Evolutionary conservation across 2,329 filamentous ascomycete species (phyloP).

Genomic region (Dactylellina leptospora): DNA sequence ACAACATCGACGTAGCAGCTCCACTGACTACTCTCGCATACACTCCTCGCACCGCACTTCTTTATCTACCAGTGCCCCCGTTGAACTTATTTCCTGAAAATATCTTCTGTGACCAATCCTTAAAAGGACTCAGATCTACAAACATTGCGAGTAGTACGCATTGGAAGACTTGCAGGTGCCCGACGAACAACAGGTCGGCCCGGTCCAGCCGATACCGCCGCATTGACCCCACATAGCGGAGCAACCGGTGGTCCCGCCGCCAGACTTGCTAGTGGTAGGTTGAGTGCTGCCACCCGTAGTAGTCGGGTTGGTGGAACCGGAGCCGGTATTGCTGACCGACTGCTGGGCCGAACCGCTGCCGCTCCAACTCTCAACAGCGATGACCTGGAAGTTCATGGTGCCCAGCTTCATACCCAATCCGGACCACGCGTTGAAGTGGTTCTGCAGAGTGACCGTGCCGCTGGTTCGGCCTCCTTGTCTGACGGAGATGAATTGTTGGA

Average conservation of each 20-base stretch:
- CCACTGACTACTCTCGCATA: no score
- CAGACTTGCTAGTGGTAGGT: not conserved
- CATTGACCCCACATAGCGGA: conserved; percentile 59
- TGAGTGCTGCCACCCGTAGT: conserved; percentile 1
- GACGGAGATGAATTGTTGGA: conserved; percentile 67
- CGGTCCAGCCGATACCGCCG: conserved; percentile 59
- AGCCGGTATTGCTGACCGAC: conserved; percentile 59
- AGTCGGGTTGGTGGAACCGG: conserved; percentile 6
- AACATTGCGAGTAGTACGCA: conserved; percentile 57
- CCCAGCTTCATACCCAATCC: conserved; percentile 64
- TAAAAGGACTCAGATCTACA: no score
- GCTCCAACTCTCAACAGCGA: conserved; percentile 67
- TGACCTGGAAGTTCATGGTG: conserved; percentile 66
- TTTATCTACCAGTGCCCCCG: no score
- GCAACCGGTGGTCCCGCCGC: conserved; percentile 51
- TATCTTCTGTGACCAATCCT: no score
- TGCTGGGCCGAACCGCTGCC: conserved; percentile 65
- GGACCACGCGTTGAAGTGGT: conserved; percentile 68
- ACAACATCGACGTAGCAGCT: no score
- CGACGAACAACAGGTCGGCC: conserved; percentile 59
- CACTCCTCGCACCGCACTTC: no score
- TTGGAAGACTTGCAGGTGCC: conserved; percentile 59
- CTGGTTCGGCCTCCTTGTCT: conserved; percentile 64
- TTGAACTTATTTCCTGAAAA: no score
- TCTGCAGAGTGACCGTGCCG: conserved; percentile 65